Base-by-base conservation (phyloP, 2,329 filamentous ascomycete species). In the Alternaria sp. region DNA sequence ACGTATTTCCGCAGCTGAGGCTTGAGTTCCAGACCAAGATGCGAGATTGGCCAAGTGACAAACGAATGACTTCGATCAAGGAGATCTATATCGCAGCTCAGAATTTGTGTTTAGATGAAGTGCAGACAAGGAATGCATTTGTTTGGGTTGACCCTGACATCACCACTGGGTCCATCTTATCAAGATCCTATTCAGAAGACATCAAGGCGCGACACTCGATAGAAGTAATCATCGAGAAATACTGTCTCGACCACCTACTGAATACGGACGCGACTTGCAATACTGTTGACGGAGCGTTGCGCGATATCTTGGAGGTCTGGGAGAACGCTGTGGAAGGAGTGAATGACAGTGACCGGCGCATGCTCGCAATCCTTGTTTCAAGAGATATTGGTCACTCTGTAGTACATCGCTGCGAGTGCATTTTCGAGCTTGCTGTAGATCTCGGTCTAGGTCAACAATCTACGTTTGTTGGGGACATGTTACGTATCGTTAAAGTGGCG, bases 251-350 rank as follows among this genome's bases (percentile, higher is more conserved):
- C 34, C 64, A 51, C 4, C 52, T 74, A 2, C 57, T 73, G 2
- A 54, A 61, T 18, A 54, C 44, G 11, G 62, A 56, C 16, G 42
- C 36, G 3, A 53, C 70, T 6, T 51, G 24, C 7, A 28, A 42
- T 41, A 41, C 42, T 22, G 64, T 62, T n/a, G 58, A 65, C 34
- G 48, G 53, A 5, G 65, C 62, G 1, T 60, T 75, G 7, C 61
- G 65, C 18, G 43, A 61, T 4, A 54, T 75, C 0, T 22, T 72
- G 4, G 41, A 57, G 3, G 51, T 74, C 8, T 76, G 73, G 72
- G 51, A 65, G 22, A 41, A 18, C 5, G 62, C 64, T 16, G 60
- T 9, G 7, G 44, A 43, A 26, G 38, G 49, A 20, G 26, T 32
- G 1, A 44, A 58, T 14, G 60, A 59, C 56, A 49, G 42, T 7